These are phyloP conservation scores for Amaranthus cruentus DNA, from an alignment of 148 eudicot species.

Conservation along the genomic window DNA sequence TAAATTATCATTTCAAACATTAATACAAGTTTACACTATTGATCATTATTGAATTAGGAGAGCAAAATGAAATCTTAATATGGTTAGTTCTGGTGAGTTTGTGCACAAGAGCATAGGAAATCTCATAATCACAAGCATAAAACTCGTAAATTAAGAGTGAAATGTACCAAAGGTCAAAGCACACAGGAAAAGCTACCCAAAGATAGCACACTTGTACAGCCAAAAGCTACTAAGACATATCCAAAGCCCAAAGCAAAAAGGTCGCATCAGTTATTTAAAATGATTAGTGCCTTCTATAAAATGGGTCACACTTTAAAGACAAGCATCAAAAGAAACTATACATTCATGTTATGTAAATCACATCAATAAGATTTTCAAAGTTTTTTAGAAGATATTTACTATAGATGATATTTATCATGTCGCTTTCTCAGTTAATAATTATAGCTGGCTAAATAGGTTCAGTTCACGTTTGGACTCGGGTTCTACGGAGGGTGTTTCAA, in stretches of 20 bases:
- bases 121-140: not conserved
- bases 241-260: constrained; percentile 3
- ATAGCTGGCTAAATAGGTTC: not conserved
- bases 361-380: not conserved
- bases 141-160: not conserved
- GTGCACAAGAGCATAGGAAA: not conserved
- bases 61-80: not conserved
- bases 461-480: too few relatives aligned
- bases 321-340: not conserved
- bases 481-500: too few relatives aligned
- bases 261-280: not conserved
- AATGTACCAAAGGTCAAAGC: constrained; percentile 14
- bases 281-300: constrained; percentile 11
- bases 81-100: not conserved
- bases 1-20: not conserved
- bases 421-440: not conserved
- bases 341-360: constrained; percentile 5
- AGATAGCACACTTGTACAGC: not conserved
- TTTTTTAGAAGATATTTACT: not conserved
- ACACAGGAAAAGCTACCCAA: constrained; percentile 7
- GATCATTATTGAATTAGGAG: not conserved
- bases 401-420: not conserved
- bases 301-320: constrained; percentile 2
- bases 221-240: constrained; percentile 14
- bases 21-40: not conserved